phyloP scores from a whole-genome alignment of 2,329 filamentous ascomycete genomes.

The Colletotrichum sp. region DNA sequence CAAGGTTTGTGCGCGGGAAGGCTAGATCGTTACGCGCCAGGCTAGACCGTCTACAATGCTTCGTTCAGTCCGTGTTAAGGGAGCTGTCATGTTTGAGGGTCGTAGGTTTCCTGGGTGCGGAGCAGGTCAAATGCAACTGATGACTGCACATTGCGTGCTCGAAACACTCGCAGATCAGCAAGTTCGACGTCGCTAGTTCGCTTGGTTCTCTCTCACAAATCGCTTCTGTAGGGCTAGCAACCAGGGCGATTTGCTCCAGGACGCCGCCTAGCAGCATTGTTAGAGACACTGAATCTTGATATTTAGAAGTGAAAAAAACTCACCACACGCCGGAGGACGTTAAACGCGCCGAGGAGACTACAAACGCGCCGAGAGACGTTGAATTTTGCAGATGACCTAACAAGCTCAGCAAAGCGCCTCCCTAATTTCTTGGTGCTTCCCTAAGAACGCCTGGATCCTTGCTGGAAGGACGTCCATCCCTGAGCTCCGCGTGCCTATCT shows the following conservation, averaged over 20 bases:
- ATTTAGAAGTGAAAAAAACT: background rate
- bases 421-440: background rate
- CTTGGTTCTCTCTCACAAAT: background rate
- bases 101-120: background rate
- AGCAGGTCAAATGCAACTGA: background rate
- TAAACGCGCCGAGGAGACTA: background rate
- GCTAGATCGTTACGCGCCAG: background rate
- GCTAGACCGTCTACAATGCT: background rate
- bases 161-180: background rate
- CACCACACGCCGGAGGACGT: background rate
- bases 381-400: background rate
- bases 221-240: background rate
- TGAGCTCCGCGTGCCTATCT: background rate
- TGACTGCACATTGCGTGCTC: background rate
- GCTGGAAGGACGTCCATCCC: background rate
- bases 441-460: background rate
- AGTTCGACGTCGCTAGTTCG: background rate
- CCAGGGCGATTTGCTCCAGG: background rate
- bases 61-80: background rate
- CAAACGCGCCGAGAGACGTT: background rate
- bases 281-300: background rate
- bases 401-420: background rate
- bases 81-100: background rate
- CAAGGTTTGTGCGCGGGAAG: background rate
- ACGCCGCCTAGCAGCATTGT: background rate